Conservation (phyloP, 1,284 basidiomycete species). For the Ganoderma lingzhi region DNA sequence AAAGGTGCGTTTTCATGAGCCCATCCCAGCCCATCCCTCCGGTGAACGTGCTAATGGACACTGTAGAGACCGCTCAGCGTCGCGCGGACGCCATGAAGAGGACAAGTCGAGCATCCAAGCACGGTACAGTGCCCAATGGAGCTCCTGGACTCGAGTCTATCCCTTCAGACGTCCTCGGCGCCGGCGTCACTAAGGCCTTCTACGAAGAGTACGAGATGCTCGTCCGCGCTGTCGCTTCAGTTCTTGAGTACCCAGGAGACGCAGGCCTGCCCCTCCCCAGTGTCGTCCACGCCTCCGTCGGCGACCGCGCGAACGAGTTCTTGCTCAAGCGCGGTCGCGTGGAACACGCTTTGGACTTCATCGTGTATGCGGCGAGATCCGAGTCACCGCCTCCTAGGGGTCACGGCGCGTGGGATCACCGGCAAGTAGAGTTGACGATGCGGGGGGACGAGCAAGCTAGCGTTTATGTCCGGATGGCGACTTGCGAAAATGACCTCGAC, state of each 20-base stretch:
- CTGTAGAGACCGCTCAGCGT: conserved; percentile 6
- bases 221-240: conserved; percentile 7
- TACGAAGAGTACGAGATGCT: conserved; percentile 4
- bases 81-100: conserved; percentile 8
- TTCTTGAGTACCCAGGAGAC: not conserved
- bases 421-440: not conserved
- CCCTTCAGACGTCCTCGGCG: not conserved
- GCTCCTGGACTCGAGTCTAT: not conserved
- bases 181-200: conserved; percentile 4
- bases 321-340: not conserved
- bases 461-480: not conserved
- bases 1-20: not conserved
- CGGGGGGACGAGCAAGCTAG: not conserved
- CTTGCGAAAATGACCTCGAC: not conserved
- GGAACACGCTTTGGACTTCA: not conserved
- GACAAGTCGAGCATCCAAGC: not conserved
- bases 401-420: not conserved
- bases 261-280: conserved; percentile 1
- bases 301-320: not conserved
- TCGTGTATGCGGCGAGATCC: not conserved
- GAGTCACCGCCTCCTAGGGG: not conserved
- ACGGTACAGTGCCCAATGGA: not conserved
- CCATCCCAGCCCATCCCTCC: not conserved
- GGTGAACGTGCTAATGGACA: not conserved
- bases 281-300: not conserved